Base-by-base conservation (phyloP, 2,329 filamentous ascomycete species). In the Aspergillus sp. region DNA sequence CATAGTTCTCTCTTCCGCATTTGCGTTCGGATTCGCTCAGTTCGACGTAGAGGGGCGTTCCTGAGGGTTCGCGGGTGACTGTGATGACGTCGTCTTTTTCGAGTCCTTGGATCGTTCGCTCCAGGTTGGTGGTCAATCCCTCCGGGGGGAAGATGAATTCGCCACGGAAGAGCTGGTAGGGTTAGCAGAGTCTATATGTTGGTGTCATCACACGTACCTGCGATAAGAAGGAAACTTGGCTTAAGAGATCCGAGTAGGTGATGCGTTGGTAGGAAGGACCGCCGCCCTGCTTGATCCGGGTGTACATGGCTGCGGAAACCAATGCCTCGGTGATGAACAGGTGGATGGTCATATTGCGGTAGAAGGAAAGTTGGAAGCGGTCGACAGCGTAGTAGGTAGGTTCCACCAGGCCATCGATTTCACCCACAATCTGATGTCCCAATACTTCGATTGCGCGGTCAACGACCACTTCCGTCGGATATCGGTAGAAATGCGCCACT, bases 281-380 rank as follows among this genome's bases (percentile, higher is more conserved):
- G n/a, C 94, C 94, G 16, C 95, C 95, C 63, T 87, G 87, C 76
- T 99, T 99, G 56, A 98, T 90, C 49, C 87, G 86, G 0, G 88
- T 95, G 75, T 99, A 99, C 82, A 99, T 88, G 29, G 90, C 90
- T 4, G 89, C 91, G 62, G 91, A 95, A 22, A 98, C 91, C 4
- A 99, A 82, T 0, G 94, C 90, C 73, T 98, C 93, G 2, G 92
- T 90, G 58, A 99, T 95, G 75, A 99, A 99, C 5, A 99, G 84
- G 73, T 99, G 95, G 62, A 99, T 99, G 0, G 94, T 97, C 95
- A 98, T 98, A 76, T 99, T 99, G 55, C 95, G 89, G 78, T 99
- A 99, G 76, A 99, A 99, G 0, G 92, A 96, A 10, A 99, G 84
- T 73, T 99, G 95, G 80, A 99, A 99, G 55, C 92, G 86, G 74